Base-by-base conservation (phyloP, 2,329 filamentous ascomycete species). In the Orbilia quercus region DNA sequence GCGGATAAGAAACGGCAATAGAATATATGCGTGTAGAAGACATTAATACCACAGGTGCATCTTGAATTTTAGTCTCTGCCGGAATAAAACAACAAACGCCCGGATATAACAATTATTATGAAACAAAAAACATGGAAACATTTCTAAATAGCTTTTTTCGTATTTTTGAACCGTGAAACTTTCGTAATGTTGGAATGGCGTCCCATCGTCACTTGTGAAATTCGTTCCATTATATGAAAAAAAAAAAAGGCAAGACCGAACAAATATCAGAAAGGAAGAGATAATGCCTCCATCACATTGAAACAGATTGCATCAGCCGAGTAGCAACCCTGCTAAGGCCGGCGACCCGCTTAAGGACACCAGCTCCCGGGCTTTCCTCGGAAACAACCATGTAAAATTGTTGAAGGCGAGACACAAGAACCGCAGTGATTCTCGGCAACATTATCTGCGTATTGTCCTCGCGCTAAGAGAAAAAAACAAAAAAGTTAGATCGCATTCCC, bases 351-450 rank as follows among this genome's bases (percentile, higher is more conserved):
- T 83, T 84, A 48, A 87, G 79, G 14, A 83, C 80, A 20, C 82
- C 80, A 76, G 86, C 84, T 28, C 81, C 81, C 7, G 83, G 82
- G n/a, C 82, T 79, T 36, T 82, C 79, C 72, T 82, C 82, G 78
- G 81, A 83, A 74, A 87, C 82, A 60, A 82, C 83, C 76, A 84
- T 81, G 76, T 85, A 84, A 11, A 87, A 81, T 63, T 83, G 82
- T 78, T 87, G 85, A 42, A 86, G 81, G 40, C 84, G 82, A 57
- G 82, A 80, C 75, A 85, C 82, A 75, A 87, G 82, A 40, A 85
- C 83, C 47, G 80, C 80, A 82, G 87, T 86, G 76, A 87, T 86
- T 76, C 84, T 85, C 23, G 85, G 85, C 34, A 85, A 83, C 38
- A 87, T 84, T 2, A 48, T 67, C 36, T 58, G 55, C 7, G 70